Evolutionary conservation across 1,139 yeast species (phyloP), one percentile per base, ranked within the genome.

Genomic region (Dujonia santamariae): DNA sequence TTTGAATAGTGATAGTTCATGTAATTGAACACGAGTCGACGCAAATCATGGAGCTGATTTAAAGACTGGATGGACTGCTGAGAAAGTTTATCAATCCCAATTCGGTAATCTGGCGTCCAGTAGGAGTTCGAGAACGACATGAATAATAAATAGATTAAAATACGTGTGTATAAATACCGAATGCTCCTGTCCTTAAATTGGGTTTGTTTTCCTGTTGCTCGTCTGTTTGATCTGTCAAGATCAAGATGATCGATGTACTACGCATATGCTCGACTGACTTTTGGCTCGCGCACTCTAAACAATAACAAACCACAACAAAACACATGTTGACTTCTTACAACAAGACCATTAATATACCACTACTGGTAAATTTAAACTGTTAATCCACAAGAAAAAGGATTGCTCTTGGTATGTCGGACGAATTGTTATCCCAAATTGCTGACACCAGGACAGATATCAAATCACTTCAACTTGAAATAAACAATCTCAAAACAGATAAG

Each of bases 51-150:
- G 7, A 67, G 48, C 47, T 69, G 75, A 19, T 50, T 48, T 20
- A 69, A 46, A 9, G 73, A 66, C 19, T 54, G 48, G 14, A 46
- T 40, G 18, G 63, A 53, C 42, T 68, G 74, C 3, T 44, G 40
- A 14, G 54, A 46, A 25, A 70, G 46, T 29, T 43, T 48, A 19
- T 56, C 59, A 14, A 69, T 57, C 2, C 74, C 72, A 4, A 65
- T 47, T 26, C 48, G 50, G 41, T 61, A 66, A 50, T 70, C 76
- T 3, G 72, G 51, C 4, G 74, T 61, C 74, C 75, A 70, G 51
- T 62, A 69, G 26, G 46, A 29, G 40, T 64, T 62, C 39, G 67
- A 48, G 38, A 59, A 62, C 37, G 47, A 26, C 51, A 46, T 48
- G 35, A 39, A 14, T 19, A 16, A n/a, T n/a, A n/a, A n/a, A n/a